Evolutionary conservation across 768 basidiomycete genomes (phyloP).

Genomic region (Daedaleopsis nitida): DNA sequence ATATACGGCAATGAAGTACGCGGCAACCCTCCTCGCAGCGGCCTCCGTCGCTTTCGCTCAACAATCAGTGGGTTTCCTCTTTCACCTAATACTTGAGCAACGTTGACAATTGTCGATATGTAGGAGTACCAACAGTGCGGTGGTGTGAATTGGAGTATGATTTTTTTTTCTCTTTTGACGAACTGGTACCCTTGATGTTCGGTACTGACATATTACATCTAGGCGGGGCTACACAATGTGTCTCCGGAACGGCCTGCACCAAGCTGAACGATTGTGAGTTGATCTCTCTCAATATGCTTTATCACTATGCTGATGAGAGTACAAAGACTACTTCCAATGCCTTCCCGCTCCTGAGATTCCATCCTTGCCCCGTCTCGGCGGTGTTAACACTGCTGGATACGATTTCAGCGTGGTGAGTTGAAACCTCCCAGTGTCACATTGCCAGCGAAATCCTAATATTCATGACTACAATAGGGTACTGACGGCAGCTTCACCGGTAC

Average conservation of each 20-base stretch:
- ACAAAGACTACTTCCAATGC: conserved; percentile 35
- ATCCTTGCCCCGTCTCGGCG: conserved; percentile 43
- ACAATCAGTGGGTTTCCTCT: conserved; percentile 17
- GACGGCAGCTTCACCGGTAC: conserved; percentile 47
- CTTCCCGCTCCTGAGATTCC: conserved; percentile 24
- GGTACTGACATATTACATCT: not conserved
- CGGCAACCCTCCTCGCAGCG: conserved; percentile 23
- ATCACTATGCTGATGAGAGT: too few relatives aligned
- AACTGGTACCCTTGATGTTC: too few relatives aligned
- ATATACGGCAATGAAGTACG: conserved; percentile 24
- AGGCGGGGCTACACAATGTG: conserved; percentile 33
- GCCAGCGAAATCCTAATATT: too few relatives aligned
- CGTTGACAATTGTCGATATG: not conserved
- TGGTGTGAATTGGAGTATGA: conserved; percentile 31
- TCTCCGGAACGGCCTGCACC: conserved; percentile 31
- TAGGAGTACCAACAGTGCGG: conserved; percentile 33
- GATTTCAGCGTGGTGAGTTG: conserved; percentile 45
- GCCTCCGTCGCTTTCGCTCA: conserved; percentile 27
- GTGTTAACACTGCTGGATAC: conserved; percentile 52
- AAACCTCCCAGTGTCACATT: too few relatives aligned
- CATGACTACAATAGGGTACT: conserved; percentile 24
- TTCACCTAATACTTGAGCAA: not conserved
- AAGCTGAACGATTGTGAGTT: conserved; percentile 28
- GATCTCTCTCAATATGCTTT: too few relatives aligned
- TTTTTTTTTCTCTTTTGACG: too few relatives aligned